Percentiles rank a stretch among this genome's conserved stretches.
These are phyloP conservation scores for Pyrenula aspistea DNA, from an alignment of 495 filamentous ascomycete species.

Conservation along the genomic window DNA sequence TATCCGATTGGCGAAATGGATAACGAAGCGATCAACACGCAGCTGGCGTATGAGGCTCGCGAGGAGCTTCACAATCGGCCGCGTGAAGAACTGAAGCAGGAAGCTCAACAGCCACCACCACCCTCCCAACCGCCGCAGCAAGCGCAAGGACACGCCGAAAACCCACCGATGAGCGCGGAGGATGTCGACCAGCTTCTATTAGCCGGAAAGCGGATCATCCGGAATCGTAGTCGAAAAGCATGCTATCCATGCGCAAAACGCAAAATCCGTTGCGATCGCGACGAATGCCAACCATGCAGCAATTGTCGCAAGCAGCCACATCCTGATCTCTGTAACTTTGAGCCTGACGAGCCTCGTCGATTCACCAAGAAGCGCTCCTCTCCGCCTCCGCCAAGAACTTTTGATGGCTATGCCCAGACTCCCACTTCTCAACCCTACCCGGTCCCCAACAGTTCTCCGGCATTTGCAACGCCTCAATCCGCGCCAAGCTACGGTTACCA, in stretches of 20 bases:
- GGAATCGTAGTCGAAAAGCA: neutral
- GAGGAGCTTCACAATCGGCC: neutral
- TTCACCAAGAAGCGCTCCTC: neutral
- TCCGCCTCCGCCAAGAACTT: neutral
- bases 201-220: neutral
- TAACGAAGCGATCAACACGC: neutral
- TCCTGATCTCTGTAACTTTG: neutral
- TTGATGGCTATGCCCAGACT: neutral
- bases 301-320: neutral
- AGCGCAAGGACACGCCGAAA: too few species aligned
- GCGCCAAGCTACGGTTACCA: neutral
- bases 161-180: neutral
- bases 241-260: neutral
- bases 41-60: neutral
- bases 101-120: neutral
- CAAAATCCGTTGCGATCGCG: neutral
- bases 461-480: neutral
- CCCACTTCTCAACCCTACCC: neutral
- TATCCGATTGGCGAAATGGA: neutral
- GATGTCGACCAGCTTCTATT: neutral
- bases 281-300: neutral
- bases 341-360: neutral
- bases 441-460: neutral
- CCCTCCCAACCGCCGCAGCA: neutral
- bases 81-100: neutral